These are phyloP conservation scores for Colletotrichum incanum DNA, from an alignment of 2,329 filamentous ascomycete species.

Conservation along the genomic window DNA sequence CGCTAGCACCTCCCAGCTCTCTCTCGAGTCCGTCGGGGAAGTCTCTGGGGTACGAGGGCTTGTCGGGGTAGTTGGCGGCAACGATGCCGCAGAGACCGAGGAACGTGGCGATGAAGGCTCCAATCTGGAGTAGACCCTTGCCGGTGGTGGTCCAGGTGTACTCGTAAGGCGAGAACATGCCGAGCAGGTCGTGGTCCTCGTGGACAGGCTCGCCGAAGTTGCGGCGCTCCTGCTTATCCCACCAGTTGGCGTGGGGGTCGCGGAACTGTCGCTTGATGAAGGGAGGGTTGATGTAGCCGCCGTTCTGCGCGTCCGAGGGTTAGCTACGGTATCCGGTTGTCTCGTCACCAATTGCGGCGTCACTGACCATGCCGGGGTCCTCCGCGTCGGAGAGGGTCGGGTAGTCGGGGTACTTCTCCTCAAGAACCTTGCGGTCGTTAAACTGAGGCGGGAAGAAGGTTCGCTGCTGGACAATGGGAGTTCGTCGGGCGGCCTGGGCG, in stretches of 20 bases:
- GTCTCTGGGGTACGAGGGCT: slow-evolving; percentile 76
- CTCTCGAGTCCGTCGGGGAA: slow-evolving; percentile 81
- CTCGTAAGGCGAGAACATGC: slow-evolving; percentile 89
- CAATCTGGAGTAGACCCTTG: slow-evolving; percentile 79
- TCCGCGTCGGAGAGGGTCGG: slow-evolving; percentile 69
- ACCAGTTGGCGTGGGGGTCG: slow-evolving; percentile 94
- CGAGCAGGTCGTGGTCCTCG: slow-evolving; percentile 95
- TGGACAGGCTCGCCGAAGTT: slow-evolving; percentile 98
- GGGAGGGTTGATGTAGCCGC: slow-evolving; percentile 85
- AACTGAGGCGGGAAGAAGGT: slow-evolving; percentile 68
- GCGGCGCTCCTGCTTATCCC: slow-evolving; percentile 96
- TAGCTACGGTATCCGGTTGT: slow-evolving; percentile 39
- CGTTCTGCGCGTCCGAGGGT: slow-evolving; percentile 73
- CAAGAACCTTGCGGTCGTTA: slow-evolving; percentile 62
- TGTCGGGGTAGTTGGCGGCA: slow-evolving; percentile 80
- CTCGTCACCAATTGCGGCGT: slow-evolving; percentile 9
- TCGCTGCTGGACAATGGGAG: slow-evolving; percentile 71
- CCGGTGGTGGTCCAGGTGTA: slow-evolving; percentile 86
- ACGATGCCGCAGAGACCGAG: slow-evolving; percentile 78
- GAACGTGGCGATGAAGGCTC: slow-evolving; percentile 75
- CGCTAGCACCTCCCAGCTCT: slow-evolving; percentile 81
- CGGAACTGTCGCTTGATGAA: slow-evolving; percentile 90
- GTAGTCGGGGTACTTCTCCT: slow-evolving; percentile 68
- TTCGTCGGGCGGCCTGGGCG: slow-evolving; percentile 63
- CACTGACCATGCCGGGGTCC: slow-evolving; percentile 77